These are phyloP conservation scores for Dryadomyces sulphureus DNA, from an alignment of 2,329 filamentous ascomycete genomes.

Conservation along the genomic window DNA sequence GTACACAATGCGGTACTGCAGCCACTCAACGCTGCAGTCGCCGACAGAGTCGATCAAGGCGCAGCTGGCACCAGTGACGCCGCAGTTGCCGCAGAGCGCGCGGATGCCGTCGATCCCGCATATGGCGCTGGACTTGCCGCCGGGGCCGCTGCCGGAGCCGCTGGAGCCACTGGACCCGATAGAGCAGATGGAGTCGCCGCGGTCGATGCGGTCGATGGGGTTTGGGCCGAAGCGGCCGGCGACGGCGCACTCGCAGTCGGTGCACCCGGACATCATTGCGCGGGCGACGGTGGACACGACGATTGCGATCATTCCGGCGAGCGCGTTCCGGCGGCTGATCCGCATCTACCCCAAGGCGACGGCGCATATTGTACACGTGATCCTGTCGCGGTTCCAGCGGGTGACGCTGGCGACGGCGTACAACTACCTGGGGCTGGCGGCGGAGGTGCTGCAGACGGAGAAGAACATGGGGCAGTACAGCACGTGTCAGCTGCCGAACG, in stretches of 20 bases:
- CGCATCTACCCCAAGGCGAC: slow-evolving; percentile 92
- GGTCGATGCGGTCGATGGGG: too few species aligned
- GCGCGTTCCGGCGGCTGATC: slow-evolving; percentile 83
- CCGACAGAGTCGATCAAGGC: slow-evolving; percentile 16
- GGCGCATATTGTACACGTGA: slow-evolving; percentile 94
- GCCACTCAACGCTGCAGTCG: slow-evolving; percentile 12
- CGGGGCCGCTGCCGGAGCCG: too few species aligned
- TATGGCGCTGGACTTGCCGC: slow-evolving; percentile 60
- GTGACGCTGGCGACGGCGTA: slow-evolving; percentile 92
- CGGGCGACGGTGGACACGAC: slow-evolving; percentile 92
- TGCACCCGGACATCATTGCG: slow-evolving; percentile 94
- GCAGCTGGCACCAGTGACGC: slow-evolving; percentile 22
- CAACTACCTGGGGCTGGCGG: slow-evolving; percentile 82
- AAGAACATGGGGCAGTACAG: slow-evolving; percentile 90
- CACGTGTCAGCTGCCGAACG: slow-evolving; percentile 79
- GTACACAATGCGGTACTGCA: too few species aligned
- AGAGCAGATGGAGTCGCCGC: slow-evolving; percentile 21
- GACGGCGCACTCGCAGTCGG: slow-evolving; percentile 45
- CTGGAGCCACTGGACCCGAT: too few species aligned
- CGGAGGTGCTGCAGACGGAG: slow-evolving; percentile 84
- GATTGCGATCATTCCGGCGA: slow-evolving; percentile 94
- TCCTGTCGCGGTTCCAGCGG: slow-evolving; percentile 81
- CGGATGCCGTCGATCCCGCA: slow-evolving; percentile 53
- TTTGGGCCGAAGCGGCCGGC: slow-evolving; percentile 29
- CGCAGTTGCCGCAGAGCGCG: slow-evolving; percentile 10